Conservation (phyloP, 2,329 filamentous ascomycete genomes). For the Hirsutella minnesotensis region DNA sequence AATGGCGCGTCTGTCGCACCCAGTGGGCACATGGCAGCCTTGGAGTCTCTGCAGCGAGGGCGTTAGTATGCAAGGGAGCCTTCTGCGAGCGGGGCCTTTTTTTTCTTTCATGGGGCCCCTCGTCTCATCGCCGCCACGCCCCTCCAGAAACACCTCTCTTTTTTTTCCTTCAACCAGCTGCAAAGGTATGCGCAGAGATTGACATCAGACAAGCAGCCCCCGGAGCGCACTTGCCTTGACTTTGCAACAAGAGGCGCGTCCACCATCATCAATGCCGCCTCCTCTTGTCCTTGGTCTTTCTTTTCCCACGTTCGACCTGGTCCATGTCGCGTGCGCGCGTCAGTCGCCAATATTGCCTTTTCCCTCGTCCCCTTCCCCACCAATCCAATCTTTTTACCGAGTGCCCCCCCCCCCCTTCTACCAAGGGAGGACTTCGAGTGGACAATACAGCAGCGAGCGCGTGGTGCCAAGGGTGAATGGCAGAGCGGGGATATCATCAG, state of each 20-base stretch:
- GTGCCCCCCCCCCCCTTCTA: background rate
- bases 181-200: constrained; percentile 30
- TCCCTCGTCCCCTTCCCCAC: background rate
- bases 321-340: background rate
- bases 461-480: background rate
- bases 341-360: background rate
- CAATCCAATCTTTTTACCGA: background rate
- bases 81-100: background rate
- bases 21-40: constrained; percentile 22
- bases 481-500: background rate
- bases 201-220: constrained; percentile 20
- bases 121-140: constrained; percentile 13
- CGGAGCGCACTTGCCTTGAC: too few species aligned
- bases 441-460: background rate
- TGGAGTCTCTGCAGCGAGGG: constrained; percentile 20
- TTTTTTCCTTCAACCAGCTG: constrained; percentile 6
- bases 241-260: too few species aligned
- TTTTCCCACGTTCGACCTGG: background rate
- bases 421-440: constrained; percentile 3
- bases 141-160: constrained; percentile 6
- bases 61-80: constrained; percentile 24
- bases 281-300: background rate
- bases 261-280: background rate
- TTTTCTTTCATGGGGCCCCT: too few species aligned
- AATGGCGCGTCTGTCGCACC: constrained; percentile 15